Evolutionary conservation across 2,329 filamentous ascomycete species (phyloP).

Genomic region (Xylariaceae sp.): DNA sequence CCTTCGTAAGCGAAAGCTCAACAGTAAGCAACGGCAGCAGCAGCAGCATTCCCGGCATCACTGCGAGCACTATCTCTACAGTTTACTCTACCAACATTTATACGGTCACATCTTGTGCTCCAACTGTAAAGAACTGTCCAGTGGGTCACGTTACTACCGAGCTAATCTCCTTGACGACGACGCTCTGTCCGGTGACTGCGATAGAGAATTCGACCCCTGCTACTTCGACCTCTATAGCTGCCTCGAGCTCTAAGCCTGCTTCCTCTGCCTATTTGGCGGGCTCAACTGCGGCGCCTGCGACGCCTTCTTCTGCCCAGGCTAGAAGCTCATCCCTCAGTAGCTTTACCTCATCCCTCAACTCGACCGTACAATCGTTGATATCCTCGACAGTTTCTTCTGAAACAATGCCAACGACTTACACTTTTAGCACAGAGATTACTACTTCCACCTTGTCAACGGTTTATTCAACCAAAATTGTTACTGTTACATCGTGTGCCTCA

Average conservation of each 20-base stretch:
- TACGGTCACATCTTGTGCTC: conserved; percentile 36
- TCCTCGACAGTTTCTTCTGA: conserved; percentile 13
- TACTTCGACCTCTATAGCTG: conserved; percentile 18
- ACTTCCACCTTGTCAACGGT: conserved; percentile 39
- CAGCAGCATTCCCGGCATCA: conserved; percentile 12
- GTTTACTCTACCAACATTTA: conserved; percentile 39
- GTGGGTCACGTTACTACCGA: conserved; percentile 36
- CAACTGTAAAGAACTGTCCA: conserved; percentile 37
- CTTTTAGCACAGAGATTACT: conserved; percentile 37
- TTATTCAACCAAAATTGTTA: conserved; percentile 40
- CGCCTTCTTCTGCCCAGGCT: conserved; percentile 11
- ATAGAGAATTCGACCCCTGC: conserved; percentile 6
- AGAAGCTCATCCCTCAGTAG: conserved; percentile 26
- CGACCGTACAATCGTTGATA: conserved; percentile 7
- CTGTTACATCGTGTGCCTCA: conserved; percentile 36
- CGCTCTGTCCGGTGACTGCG: conserved; percentile 32
- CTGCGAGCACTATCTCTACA: conserved; percentile 30
- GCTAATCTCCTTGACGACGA: conserved; percentile 34
- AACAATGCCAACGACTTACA: conserved; percentile 39
- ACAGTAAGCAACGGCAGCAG: background rate
- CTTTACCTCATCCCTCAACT: conserved; percentile 19
- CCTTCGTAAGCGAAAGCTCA: background rate
- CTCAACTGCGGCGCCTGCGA: conserved; percentile 18
- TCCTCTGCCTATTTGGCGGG: conserved; percentile 11
- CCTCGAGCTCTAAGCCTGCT: conserved; percentile 3